Conservation (phyloP, 257 asterid genomes). For the Scutellaria galericulata region DNA sequence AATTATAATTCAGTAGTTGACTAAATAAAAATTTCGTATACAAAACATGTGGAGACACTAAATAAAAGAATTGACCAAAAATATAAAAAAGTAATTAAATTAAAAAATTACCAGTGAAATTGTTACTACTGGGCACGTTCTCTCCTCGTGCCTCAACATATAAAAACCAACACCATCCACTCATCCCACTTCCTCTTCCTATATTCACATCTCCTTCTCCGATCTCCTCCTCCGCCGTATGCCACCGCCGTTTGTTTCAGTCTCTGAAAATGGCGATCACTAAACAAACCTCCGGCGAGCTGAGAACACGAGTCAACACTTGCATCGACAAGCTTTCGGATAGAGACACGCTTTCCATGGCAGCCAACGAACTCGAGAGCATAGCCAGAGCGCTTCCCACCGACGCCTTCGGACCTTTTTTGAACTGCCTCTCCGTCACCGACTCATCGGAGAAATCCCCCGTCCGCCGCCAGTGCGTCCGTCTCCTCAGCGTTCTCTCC, state of each 20-base stretch:
- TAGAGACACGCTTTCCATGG: constrained; percentile 77
- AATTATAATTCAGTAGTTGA: too few relatives aligned
- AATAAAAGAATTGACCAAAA: too few relatives aligned
- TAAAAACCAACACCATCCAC: constrained; percentile 41
- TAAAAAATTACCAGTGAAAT: too few relatives aligned
- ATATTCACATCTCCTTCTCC: constrained; percentile 10
- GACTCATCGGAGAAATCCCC: constrained; percentile 83
- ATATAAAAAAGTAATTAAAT: too few relatives aligned
- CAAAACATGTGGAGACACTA: too few relatives aligned
- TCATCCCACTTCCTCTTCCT: constrained; percentile 28
- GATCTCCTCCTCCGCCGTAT: constrained; percentile 31
- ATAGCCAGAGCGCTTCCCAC: constrained; percentile 59
- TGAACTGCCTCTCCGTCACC: constrained; percentile 65
- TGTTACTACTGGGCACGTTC: constrained; percentile 42
- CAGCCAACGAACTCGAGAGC: constrained; percentile 72
- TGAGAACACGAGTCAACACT: constrained; percentile 61
- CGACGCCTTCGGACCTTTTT: constrained; percentile 64
- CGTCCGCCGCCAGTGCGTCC: constrained; percentile 89
- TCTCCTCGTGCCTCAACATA: constrained; percentile 37
- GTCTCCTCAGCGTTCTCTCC: constrained; percentile 65
- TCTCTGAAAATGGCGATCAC: constrained; percentile 44
- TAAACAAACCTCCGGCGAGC: constrained; percentile 54
- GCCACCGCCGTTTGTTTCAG: constrained; percentile 26
- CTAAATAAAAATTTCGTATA: too few relatives aligned
- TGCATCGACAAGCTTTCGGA: constrained; percentile 75